Conservation (phyloP, 2,329 filamentous ascomycete genomes). For the Didymellaceae sp. region DNA sequence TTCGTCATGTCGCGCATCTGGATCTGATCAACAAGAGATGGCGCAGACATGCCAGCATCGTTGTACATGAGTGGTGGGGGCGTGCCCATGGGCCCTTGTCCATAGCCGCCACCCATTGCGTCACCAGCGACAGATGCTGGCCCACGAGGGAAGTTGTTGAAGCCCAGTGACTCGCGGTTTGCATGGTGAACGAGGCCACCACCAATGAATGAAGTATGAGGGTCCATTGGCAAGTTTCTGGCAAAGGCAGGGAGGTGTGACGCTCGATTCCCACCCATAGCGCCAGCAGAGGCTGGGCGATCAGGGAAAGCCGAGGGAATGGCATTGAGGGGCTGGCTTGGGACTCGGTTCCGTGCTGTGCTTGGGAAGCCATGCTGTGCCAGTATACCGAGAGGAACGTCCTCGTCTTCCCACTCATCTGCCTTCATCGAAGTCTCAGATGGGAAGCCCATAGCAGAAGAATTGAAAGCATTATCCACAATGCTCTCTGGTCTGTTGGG, state of each 20-base stretch:
- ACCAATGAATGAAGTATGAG: conserved; percentile 42
- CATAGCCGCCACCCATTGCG: conserved; percentile 26
- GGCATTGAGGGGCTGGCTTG: conserved; percentile 38
- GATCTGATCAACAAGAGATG: conserved; percentile 48
- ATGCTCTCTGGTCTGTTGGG: conserved; percentile 26
- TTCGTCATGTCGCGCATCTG: conserved; percentile 46
- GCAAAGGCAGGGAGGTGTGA: conserved; percentile 45
- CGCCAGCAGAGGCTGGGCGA: conserved; percentile 43
- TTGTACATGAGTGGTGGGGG: conserved; percentile 37
- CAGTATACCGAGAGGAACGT: conserved; percentile 49
- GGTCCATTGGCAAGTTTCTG: conserved; percentile 44
- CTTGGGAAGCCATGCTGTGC: conserved; percentile 47
- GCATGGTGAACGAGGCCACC: conserved; percentile 43
- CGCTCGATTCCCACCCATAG: conserved; percentile 29
- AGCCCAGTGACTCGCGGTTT: conserved; percentile 47
- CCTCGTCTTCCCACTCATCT: conserved; percentile 48
- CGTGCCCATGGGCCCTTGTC: conserved; percentile 21
- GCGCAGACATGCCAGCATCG: conserved; percentile 38
- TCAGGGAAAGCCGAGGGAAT: conserved; percentile 46
- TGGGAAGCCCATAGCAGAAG: conserved; percentile 39
- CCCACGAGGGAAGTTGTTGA: conserved; percentile 43
- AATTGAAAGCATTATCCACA: conserved; percentile 20
- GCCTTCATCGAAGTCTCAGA: conserved; percentile 45
- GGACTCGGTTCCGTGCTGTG: conserved; percentile 31
- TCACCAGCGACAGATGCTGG: conserved; percentile 45